Base-by-base conservation (phyloP, 2,329 filamentous ascomycete genomes). In the Penicillium oxalicum region DNA sequence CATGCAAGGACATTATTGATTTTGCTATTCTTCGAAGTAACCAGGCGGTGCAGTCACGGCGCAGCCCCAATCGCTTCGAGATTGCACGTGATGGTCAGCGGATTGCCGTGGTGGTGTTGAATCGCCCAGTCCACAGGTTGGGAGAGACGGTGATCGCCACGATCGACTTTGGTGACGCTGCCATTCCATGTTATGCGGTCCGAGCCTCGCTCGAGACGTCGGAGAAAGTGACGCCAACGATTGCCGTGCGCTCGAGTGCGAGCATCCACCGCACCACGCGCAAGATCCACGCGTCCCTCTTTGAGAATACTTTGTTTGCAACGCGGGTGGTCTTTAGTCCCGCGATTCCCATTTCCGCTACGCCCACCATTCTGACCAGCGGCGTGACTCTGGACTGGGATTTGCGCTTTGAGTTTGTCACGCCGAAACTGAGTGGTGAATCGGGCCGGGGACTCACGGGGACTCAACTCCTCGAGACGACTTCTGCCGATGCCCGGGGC, bases 11-110 rank as follows among this genome's bases (percentile, higher is more conserved):
- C 60, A 84, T 88, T 18, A 95, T 98, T 60, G 88, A 96, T 63
- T 78, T 95, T 52, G 83, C 93, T 9, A 95, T 97, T 50, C 77
- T 96, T 45, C 84, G 88, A 55, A 90, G 88, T 63, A 89, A 89
- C 57, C 73, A 84, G 57, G 78, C 82, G 0, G 75, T 76, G 2
- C 77, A 81, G 39, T 79, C 81, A n/a, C 83, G 84, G 33, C 85
- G 89, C 59, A 91, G 87, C 63, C 81, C 86, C n/a, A 96, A 95
- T 61, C 84, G 90, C 35, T 98, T 97, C 66, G 91, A 95, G 64
- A 97, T 98, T 65, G 86, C 91, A 9, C 86, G 91, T 11, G 91
- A 90, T 61, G 91, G 91, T n/a, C 84, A 84, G 48, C 84, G 84
- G n/a, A 91, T 98, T 9, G 91, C 88, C 2, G 88, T 94, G 5